Base-by-base conservation (phyloP, 345 rosid species). In the Salix suchowensis region DNA sequence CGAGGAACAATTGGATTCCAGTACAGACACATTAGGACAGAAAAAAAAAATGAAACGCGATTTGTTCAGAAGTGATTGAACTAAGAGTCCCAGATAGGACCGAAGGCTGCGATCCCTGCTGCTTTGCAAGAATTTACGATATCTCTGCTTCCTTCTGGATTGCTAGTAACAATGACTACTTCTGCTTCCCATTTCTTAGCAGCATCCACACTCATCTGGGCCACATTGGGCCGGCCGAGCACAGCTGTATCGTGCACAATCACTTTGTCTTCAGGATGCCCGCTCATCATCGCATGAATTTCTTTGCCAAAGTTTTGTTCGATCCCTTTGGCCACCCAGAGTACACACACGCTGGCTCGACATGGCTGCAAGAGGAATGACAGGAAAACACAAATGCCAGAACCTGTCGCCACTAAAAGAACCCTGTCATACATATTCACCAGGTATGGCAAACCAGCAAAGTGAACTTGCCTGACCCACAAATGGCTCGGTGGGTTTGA, bases 31-130 rank as follows among this genome's bases (percentile, higher is more conserved):
- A 23, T 23, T n/a, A 58, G 21, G 32, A 26, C 37, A 26, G 2
- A 8, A 3, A 23, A 68, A 68, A n/a, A 42, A 62, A 62, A 6
- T 8, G 15, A 39, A 23, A 40, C 4, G 19, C 2, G 11, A 40
- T 2, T 30, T 16, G 50, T 16, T 28, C 19, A 30, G 7, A 0
- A 7, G 18, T 32, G n/a, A 3, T 24, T 75, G 10, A 58, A 30
- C 71, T 86, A 92, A 21, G 98, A 92, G 81, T 92, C 97, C 97
- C 96, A 94, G 75, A 91, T 92, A n/a, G 97, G 98, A 76, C 96
- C 97, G 71, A 92, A 94, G 16, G 94, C 93, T 3, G 96, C 82
- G 68, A 92, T 81, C 67, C 92, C 87, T 2, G 86, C 79, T 28
- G 72, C 83, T 73, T 89, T 91, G 84, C 96, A 92, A 0, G 93